phyloP scores from a whole-genome alignment of 108 stramenopile genomes.

The Mediolabrus comicus region DNA sequence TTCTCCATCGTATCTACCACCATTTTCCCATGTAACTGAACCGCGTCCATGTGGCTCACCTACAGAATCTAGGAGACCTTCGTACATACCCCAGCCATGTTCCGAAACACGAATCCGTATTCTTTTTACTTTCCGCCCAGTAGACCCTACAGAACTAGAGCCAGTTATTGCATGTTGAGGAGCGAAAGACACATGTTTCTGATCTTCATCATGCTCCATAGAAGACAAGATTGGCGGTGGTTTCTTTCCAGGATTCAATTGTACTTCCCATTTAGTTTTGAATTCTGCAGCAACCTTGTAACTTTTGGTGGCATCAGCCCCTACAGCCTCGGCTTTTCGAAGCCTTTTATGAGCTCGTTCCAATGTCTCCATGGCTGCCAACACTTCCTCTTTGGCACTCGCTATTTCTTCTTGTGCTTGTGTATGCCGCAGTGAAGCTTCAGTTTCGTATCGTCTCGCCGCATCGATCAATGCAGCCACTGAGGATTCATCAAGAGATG shows the following conservation, averaged over 20 bases:
- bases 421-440: slow-evolving; percentile 10
- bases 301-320: slow-evolving; percentile 9
- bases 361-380: slow-evolving; percentile 11
- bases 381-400: slow-evolving; percentile 26
- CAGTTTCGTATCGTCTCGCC: slow-evolving; percentile 23
- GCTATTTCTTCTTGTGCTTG: slow-evolving; percentile 9
- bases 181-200: slow-evolving; percentile 39
- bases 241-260: slow-evolving; percentile 16
- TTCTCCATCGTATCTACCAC: slow-evolving; percentile 55
- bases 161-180: slow-evolving; percentile 10
- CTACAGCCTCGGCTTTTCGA: slow-evolving; percentile 13
- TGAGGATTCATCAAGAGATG: slow-evolving; percentile 7
- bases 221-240: neutral
- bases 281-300: slow-evolving; percentile 13
- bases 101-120: slow-evolving; percentile 39
- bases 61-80: slow-evolving; percentile 23
- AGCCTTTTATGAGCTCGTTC: slow-evolving; percentile 33
- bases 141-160: slow-evolving; percentile 6
- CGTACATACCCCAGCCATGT: slow-evolving; percentile 45
- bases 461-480: slow-evolving; percentile 18
- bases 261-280: slow-evolving; percentile 15
- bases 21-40: slow-evolving; percentile 48
- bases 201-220: slow-evolving; percentile 15
- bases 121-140: slow-evolving; percentile 16
- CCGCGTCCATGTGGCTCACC: slow-evolving; percentile 49